Evolutionary conservation across 495 filamentous ascomycete species (phyloP), one percentile per base, ranked within the genome.

Genomic region (Neurospora discreta): DNA sequence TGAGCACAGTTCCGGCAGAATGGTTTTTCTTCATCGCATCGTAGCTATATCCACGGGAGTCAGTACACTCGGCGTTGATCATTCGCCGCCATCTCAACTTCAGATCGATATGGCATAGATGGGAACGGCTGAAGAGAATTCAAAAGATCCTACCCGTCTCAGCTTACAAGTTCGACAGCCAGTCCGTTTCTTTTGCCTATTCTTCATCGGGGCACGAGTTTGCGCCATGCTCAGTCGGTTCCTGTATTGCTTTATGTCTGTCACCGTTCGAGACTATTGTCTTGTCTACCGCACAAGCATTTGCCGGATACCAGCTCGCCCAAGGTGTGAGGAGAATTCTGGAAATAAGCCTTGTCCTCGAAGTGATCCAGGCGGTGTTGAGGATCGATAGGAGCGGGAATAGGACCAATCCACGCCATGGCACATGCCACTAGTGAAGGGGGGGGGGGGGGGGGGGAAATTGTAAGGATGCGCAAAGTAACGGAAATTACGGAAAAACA

Each of bases 91-190:
- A n/a, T 65, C 30, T 23, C 30, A 65, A 38, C 38, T 43, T 42
- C 26, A 38, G 11, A 20, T 10, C 40, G 68, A 40, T 20, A 26
- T 5, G 33, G 11, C 33, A 69, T 69, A 33, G 43, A 33, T 6
- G 13, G 20, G 20, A 58, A 60, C 15, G 3, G 2, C 6, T 1
- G 15, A 60, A 60, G 52, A 39, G 23, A 60, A 60, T 60, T 60
- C 23, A 13, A n/a, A 73, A 26, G 42, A 43, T 38, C 41, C 39
- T 76, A 80, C 79, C 70, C 79, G 72, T 71, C 75, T 73, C 67
- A 75, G 68, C 72, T 80, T 80, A 73, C 79, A 80, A 4, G 74
- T 79, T 71, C 77, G 73, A 69, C 79, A 80, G 3, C 79, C 79
- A 58, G 74, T 80, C 74, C 79, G 69, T 60, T 75, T 78, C 73